Conservation (phyloP, 2,329 filamentous ascomycete species). For the Triangularia verruculosa region DNA sequence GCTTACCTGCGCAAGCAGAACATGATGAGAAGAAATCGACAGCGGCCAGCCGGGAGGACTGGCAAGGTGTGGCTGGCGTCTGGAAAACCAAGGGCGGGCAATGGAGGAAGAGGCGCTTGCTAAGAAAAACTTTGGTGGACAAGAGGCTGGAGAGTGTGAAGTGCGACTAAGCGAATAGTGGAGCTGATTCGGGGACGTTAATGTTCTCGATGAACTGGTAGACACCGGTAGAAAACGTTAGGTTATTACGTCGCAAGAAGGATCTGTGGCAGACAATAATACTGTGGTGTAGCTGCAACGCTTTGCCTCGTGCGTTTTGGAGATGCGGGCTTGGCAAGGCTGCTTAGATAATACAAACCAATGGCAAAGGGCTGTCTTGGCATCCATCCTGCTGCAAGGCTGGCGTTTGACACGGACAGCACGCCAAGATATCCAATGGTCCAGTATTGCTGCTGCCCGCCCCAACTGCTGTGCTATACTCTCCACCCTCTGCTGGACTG, state of each 20-base stretch:
- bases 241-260: neutral
- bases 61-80: neutral
- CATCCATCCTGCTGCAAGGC: neutral
- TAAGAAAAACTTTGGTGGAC: neutral
- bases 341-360: neutral
- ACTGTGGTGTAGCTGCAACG: neutral
- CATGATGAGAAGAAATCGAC: constrained; percentile 39
- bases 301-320: neutral
- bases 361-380: neutral
- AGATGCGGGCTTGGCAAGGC: neutral
- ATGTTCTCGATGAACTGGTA: neutral
- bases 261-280: neutral
- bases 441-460: too few species aligned
- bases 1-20: constrained; percentile 61
- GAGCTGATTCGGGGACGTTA: neutral
- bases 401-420: neutral
- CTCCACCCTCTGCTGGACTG: too few species aligned
- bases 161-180: neutral
- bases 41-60: neutral
- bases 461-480: too few species aligned
- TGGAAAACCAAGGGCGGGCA: neutral
- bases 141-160: neutral
- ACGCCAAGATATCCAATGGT: too few species aligned
- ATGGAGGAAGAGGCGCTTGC: neutral
- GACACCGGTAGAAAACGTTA: neutral